Evolutionary conservation across 2,329 filamentous ascomycete species (phyloP).

Genomic region (Penicillium sp.): DNA sequence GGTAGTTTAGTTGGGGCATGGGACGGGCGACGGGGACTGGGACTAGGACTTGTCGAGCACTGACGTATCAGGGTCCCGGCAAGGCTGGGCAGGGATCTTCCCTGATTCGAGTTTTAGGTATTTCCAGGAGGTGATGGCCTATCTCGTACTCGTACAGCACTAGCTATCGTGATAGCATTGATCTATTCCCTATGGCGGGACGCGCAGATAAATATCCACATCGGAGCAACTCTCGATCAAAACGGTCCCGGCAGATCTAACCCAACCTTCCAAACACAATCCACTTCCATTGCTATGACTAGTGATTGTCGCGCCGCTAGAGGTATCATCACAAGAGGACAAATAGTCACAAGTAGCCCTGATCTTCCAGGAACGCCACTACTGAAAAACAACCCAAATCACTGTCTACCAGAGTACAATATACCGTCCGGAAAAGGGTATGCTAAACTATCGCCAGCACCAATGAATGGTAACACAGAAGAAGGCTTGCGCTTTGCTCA

Average conservation of each 20-base stretch:
- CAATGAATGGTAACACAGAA: not conserved
- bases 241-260: not conserved
- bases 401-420: slow-evolving; percentile 12
- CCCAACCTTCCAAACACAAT: not conserved
- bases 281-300: not conserved
- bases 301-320: not conserved
- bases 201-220: too few species aligned
- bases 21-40: not conserved
- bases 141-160: slow-evolving; percentile 6
- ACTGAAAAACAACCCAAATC: slow-evolving; percentile 20
- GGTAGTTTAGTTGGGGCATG: slow-evolving; percentile 1
- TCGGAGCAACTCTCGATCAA: not conserved
- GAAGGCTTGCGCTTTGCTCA: not conserved
- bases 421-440: slow-evolving; percentile 2
- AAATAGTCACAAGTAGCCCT: not conserved
- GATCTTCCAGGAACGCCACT: slow-evolving; percentile 26
- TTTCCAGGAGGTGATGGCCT: not conserved
- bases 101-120: not conserved
- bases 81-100: not conserved
- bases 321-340: not conserved
- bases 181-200: not conserved
- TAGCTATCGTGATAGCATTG: not conserved
- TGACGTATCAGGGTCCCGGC: slow-evolving; percentile 3
- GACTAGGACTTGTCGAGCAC: not conserved
- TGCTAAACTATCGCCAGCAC: not conserved